phyloP scores from a whole-genome alignment of 345 rosid species.

The Acer saccharum region DNA sequence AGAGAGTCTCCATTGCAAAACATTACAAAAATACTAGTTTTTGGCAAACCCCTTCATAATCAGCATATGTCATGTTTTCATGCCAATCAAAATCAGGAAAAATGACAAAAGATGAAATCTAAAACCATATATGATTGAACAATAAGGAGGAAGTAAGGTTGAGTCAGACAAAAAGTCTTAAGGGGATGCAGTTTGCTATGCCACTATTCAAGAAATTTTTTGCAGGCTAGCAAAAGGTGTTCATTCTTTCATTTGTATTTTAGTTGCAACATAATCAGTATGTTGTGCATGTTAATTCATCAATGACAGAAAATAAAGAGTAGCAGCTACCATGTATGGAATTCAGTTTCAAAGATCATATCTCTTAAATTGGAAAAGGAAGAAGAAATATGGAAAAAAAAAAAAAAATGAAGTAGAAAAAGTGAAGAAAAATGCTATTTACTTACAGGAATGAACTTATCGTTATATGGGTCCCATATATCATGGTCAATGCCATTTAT shows the following conservation, averaged over 20 bases:
- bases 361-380: background rate
- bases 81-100: background rate
- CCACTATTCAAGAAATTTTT: background rate
- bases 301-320: background rate
- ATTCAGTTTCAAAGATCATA: background rate
- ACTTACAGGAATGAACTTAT: conserved; percentile 78
- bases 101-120: background rate
- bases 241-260: background rate
- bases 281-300: background rate
- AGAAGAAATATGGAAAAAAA: background rate
- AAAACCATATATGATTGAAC: too few relatives aligned
- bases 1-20: background rate
- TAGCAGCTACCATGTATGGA: background rate
- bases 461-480: conserved; percentile 96
- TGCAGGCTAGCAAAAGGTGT: background rate
- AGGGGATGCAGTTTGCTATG: background rate
- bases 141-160: too few relatives aligned
- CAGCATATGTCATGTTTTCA: background rate
- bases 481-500: conserved; percentile 92
- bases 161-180: background rate
- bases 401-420: background rate
- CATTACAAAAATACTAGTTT: background rate
- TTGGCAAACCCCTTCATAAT: background rate
- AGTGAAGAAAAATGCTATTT: background rate
- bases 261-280: background rate